Evolutionary conservation across 225 moss, liverwort and hornwort species (phyloP).

Genomic region (Straminergon stramineum): DNA sequence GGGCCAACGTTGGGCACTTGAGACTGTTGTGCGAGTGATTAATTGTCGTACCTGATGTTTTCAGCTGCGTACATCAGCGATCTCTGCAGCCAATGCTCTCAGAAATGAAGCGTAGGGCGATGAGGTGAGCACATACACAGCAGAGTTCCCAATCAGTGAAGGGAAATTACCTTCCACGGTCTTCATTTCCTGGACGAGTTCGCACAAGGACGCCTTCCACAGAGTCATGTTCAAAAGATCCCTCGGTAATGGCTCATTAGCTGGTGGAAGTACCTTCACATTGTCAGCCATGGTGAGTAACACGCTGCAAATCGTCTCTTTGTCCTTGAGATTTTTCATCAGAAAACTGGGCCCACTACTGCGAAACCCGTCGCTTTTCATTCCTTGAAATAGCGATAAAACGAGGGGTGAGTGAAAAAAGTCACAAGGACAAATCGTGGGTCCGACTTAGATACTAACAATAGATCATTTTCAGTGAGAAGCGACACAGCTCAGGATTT

Average conservation of each 20-base stretch:
- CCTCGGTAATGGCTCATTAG: neutral
- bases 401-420: no score
- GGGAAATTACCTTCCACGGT: neutral
- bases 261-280: neutral
- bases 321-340: neutral
- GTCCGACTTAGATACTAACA: no score
- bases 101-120: neutral
- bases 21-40: neutral
- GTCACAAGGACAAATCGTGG: no score
- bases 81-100: neutral
- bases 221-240: neutral
- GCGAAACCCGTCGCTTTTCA: no score
- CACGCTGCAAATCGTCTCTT: neutral
- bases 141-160: neutral
- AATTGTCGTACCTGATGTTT: neutral
- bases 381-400: no score
- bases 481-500: no score
- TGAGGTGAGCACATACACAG: neutral
- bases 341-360: neutral
- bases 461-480: no score
- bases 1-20: neutral
- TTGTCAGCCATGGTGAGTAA: neutral
- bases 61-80: neutral
- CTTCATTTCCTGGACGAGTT: constrained; percentile 2
- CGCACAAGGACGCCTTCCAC: neutral